Conservation (phyloP, 257 asterid species). For the Jasminum sambac region DNA sequence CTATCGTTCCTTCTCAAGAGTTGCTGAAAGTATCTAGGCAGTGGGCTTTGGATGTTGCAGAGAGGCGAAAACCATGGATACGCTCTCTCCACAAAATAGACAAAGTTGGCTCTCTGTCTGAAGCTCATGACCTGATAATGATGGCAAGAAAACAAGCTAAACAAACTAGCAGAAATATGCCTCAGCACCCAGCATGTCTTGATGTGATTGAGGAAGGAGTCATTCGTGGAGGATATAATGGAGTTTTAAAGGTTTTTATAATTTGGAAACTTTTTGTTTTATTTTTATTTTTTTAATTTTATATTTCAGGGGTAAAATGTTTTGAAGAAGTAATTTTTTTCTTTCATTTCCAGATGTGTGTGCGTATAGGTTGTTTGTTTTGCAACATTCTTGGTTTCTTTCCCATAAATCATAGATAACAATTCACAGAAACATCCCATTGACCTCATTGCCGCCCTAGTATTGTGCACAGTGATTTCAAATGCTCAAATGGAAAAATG, state of each 20-base stretch:
- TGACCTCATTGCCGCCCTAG: neutral
- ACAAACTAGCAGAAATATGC: conserved; percentile 68
- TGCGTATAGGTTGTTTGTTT: conserved; percentile 15
- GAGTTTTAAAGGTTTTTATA: conserved; percentile 68
- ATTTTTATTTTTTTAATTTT: conserved; percentile 14
- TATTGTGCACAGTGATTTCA: neutral
- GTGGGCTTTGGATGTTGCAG: conserved; percentile 88
- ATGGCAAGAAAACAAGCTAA: conserved; percentile 73
- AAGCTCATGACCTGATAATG: conserved; percentile 53
- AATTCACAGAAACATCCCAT: neutral
- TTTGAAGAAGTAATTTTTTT: neutral
- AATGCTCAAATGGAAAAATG: neutral
- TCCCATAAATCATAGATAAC: neutral
- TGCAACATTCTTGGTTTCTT: neutral
- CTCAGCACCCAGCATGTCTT: conserved; percentile 92
- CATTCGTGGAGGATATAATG: conserved; percentile 88
- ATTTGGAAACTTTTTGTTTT: conserved; percentile 25
- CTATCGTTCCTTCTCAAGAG: conserved; percentile 66
- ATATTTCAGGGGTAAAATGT: conserved; percentile 11
- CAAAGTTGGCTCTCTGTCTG: conserved; percentile 73
- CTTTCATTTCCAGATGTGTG: neutral
- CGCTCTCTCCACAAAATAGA: conserved; percentile 81
- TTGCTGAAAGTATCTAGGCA: conserved; percentile 68
- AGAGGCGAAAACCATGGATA: conserved; percentile 74
- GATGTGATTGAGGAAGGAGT: conserved; percentile 90